These are phyloP conservation scores for Mortierella sp. DNA, from an alignment of 371 early-diverging fungal species.

Conservation along the genomic window DNA sequence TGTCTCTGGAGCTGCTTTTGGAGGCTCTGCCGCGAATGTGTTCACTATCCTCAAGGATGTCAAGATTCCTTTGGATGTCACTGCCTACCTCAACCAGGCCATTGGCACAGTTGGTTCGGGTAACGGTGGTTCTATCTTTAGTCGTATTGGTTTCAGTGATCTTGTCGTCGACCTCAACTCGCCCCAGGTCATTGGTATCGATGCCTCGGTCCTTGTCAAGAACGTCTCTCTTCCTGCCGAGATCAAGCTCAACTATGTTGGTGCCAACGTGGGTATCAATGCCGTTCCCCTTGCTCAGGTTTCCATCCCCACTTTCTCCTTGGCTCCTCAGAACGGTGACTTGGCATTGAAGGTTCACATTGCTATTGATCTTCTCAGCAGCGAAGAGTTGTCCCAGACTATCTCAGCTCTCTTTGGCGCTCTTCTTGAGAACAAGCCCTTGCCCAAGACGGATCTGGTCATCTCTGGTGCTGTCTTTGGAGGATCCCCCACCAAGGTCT, in stretches of 20 bases:
- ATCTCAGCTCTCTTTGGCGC: no score
- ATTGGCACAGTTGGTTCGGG: background rate
- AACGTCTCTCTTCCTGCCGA: conserved; percentile 6
- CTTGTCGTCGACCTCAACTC: conserved; percentile 13
- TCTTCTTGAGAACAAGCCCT: no score
- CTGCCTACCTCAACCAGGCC: background rate
- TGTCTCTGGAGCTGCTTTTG: conserved; percentile 28
- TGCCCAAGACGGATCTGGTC: background rate
- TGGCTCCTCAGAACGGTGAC: background rate
- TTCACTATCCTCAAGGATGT: conserved; percentile 45
- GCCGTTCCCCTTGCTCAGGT: conserved; percentile 2
- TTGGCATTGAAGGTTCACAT: background rate
- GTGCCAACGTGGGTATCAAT: conserved; percentile 1
- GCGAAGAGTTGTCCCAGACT: background rate
- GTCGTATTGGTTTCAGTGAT: conserved; percentile 9
- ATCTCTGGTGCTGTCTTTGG: conserved; percentile 21
- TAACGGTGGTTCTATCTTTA: background rate
- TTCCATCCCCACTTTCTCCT: background rate
- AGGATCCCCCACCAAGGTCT: conserved; percentile 33
- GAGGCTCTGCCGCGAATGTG: conserved; percentile 5
- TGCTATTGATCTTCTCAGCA: background rate
- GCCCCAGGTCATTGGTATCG: conserved; percentile 10
- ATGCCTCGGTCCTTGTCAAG: conserved; percentile 12
- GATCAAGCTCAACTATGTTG: conserved; percentile 15
- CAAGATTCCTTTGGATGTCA: background rate